Evolutionary conservation across 2,329 filamentous ascomycete genomes (phyloP).

Genomic region (Nemania abortiva): DNA sequence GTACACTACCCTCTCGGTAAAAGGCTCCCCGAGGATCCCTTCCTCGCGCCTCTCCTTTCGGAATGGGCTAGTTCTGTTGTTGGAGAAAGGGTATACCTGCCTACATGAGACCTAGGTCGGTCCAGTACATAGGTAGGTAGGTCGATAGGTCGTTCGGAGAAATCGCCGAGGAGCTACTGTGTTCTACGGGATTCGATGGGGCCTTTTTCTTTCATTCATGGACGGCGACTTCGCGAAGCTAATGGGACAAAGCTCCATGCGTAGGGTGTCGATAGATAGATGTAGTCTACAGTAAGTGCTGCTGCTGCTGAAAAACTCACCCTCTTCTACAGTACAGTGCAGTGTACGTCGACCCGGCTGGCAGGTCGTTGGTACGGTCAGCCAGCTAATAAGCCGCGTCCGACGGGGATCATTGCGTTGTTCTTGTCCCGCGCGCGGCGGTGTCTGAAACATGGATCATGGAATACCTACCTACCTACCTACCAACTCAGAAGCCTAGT

Average conservation of each 20-base stretch:
- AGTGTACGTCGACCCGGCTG: neutral
- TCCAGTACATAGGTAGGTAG: neutral
- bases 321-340: neutral
- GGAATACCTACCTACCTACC: neutral
- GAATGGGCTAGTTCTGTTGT: neutral
- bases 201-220: neutral
- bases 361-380: neutral
- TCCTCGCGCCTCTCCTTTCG: conserved; percentile 16
- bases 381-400: neutral
- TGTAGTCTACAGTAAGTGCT: neutral
- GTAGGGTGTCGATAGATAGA: neutral
- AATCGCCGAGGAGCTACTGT: neutral
- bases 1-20: conserved; percentile 27
- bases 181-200: neutral
- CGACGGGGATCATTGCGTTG: neutral
- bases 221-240: neutral
- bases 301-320: neutral
- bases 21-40: conserved; percentile 20
- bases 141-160: neutral
- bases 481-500: neutral
- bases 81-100: neutral
- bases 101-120: conserved; percentile 5
- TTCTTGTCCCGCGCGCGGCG: neutral
- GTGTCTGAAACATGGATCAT: conserved; percentile 11
- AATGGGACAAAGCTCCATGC: neutral